Evolutionary conservation across 2,329 filamentous ascomycete genomes (phyloP), one percentile per base, ranked within the genome.

Genomic region (Arachnomyces sp.): DNA sequence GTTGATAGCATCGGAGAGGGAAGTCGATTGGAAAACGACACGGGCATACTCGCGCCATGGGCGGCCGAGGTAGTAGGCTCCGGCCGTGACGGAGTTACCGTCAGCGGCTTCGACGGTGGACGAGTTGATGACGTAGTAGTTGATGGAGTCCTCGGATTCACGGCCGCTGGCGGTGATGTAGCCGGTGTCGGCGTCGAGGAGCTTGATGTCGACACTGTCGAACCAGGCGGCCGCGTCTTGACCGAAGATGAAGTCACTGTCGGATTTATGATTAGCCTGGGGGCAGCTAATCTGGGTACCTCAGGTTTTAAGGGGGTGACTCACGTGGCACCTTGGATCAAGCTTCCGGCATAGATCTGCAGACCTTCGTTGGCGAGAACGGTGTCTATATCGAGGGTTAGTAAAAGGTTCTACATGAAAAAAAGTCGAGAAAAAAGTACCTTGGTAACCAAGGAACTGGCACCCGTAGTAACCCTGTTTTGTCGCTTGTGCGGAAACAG

Each of bases 391-490:
- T 9, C 3, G 5, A 11, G 6, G 8, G 34, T 37, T 37, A 28
- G 34, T 7, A 8, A 8, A 7, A 7, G 6, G 6, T 7, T 36
- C 13, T 13, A 9, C 18, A 36, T 16, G 15, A n/a, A 18, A 3
- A n/a, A 9, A 1, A 7, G 13, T 7, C 32, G 21, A 9, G 13
- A 12, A 37, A 37, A 1, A 37, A 18, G 14, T 37, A 28, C 21
- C 34, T 56, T 81, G 75, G 51, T 68, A 74, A 14, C 75, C 74
- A 35, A 66, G 66, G 48, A 80, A 66, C 38, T 69, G 62, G 45
- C 71, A 73, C 31, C 63, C 75, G 48, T 80, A 79, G 61, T 76
- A 79, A 33, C 72, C 74, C 58, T 77, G 73, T 38, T 70, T 60
- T 40, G 57, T 63, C 18, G 61, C 69, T 28, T 70, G 64, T 4